Base-by-base conservation (phyloP, 2,329 filamentous ascomycete species). In the Pleoardoris graminearum region DNA sequence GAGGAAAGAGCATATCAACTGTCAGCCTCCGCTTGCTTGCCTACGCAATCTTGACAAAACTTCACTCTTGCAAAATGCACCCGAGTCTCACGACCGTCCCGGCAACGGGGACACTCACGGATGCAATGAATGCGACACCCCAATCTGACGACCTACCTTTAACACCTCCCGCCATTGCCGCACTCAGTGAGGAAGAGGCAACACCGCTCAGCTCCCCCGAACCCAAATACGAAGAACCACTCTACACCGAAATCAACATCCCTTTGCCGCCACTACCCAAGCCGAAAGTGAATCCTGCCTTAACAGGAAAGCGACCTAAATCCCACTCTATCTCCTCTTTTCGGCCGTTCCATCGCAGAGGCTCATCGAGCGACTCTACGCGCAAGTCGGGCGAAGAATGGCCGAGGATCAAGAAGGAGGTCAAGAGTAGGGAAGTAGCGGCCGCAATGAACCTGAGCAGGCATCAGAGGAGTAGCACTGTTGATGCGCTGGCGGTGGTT, bases 221-320 rank as follows among this genome's bases (percentile, higher is more conserved):
- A 10, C 39, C 51, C 11, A 12, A 52, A 23, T 58, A 63, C 35
- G 57, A 64, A 33, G 56, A 63, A 3, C 66, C 68, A 3, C 62
- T 70, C 0, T 71, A 70, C 51, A 71, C 67, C 0, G 69, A 71
- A 50, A 71, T 71, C 37, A 65, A 67, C 48, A 70, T 71, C 22
- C 68, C 68, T 3, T 56, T 71, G 0, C 69, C 69, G 10, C 50
- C 45, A 2, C 17, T 70, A 12, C 58, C 60, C 19, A 39, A 61
- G 17, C 50, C 29, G 47, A 50, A 59, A 32, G 10, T 42, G 11
- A 36, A 35, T 30, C 27, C 47, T 23, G 17, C 47, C n/a, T 22
- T 48, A 41, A n/a, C 53, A 4, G 53, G 50, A 48, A 32, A 48
- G 27, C 56, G 62, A 16, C 43, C 51, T 17, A 62, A 67, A 25